Evolutionary conservation across 2,329 filamentous ascomycete genomes (phyloP).

Genomic region (Scedosporium aurantiacum): DNA sequence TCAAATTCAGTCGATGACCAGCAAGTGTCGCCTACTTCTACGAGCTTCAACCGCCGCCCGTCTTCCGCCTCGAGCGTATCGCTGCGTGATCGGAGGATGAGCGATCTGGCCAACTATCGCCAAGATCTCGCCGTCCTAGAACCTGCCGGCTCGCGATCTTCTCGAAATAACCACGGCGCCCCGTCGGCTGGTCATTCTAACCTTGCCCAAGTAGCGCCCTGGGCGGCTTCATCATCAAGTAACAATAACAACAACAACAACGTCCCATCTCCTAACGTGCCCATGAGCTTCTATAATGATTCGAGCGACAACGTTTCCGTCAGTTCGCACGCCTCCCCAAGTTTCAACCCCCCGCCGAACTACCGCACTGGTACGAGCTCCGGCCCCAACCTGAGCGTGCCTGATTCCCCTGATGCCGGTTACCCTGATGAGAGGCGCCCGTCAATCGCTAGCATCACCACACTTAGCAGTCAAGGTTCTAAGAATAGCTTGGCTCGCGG

Average conservation of each 20-base stretch:
- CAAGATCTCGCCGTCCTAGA: conserved; percentile 62
- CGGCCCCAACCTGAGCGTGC: conserved; percentile 29
- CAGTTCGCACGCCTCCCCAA: conserved; percentile 57
- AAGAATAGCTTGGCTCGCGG: conserved; percentile 59
- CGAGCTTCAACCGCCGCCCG: conserved; percentile 30
- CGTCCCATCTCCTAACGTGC: conserved; percentile 16
- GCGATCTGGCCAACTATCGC: conserved; percentile 58
- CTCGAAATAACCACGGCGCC: conserved; percentile 48
- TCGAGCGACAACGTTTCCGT: conserved; percentile 58
- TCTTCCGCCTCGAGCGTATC: conserved; percentile 33
- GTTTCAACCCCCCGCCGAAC: conserved; percentile 42
- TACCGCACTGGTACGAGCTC: conserved; percentile 15
- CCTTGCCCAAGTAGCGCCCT: conserved; percentile 45
- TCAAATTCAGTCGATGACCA: conserved; percentile 26
- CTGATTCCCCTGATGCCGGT: conserved; percentile 49
- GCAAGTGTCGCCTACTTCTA: conserved; percentile 39
- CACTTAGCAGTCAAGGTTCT: conserved; percentile 74
- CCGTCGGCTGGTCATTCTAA: conserved; percentile 44
- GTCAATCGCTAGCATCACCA: conserved; percentile 79
- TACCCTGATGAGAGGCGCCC: conserved; percentile 59
- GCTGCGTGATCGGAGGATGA: conserved; percentile 46
- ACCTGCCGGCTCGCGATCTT: conserved; percentile 40
- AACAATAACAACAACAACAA: conserved; percentile 19
- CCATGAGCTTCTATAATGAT: conserved; percentile 61
- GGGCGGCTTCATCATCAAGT: conserved; percentile 32